phyloP scores from a whole-genome alignment of 1,284 basidiomycete species.

The Moniliophthora roreri region DNA sequence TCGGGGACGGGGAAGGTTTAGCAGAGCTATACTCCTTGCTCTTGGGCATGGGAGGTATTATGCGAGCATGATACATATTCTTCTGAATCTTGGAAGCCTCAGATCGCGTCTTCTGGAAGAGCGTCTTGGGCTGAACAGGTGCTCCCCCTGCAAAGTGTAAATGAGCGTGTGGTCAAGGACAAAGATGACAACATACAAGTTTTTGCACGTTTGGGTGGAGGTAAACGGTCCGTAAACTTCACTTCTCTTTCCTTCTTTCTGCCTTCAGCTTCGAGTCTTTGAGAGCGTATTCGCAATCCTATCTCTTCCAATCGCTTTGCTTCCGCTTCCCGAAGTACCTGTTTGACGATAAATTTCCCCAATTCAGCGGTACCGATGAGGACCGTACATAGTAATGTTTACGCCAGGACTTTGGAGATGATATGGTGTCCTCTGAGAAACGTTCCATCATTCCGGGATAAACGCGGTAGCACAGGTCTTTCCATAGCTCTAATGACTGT shows the following conservation, averaged over 20 bases:
- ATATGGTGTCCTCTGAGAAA: slow-evolving; percentile 35
- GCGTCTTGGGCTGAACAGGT: slow-evolving; percentile 54
- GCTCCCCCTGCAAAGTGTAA: slow-evolving; percentile 42
- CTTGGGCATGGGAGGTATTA: slow-evolving; percentile 48
- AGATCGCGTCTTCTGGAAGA: slow-evolving; percentile 73
- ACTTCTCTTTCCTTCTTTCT: slow-evolving; percentile 72
- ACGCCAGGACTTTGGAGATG: slow-evolving; percentile 63
- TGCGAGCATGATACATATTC: slow-evolving; percentile 52
- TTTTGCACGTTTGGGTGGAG: slow-evolving; percentile 58
- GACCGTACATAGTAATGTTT: slow-evolving; percentile 63
- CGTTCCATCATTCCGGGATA: slow-evolving; percentile 53
- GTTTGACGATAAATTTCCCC: slow-evolving; percentile 12
- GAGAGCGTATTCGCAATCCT: slow-evolving; percentile 55
- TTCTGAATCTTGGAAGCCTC: slow-evolving; percentile 69
- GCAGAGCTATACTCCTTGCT: slow-evolving; percentile 42
- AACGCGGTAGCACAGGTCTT: slow-evolving; percentile 55
- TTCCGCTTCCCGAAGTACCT: slow-evolving; percentile 59
- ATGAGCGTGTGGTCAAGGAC: slow-evolving; percentile 17
- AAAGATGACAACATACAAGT: slow-evolving; percentile 44
- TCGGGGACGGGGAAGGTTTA: slow-evolving; percentile 25
- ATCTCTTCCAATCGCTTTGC: slow-evolving; percentile 60
- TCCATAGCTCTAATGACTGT: slow-evolving; percentile 64
- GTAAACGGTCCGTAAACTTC: slow-evolving; percentile 65
- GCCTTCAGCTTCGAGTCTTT: slow-evolving; percentile 66
- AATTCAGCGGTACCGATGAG: slow-evolving; percentile 1